Base-by-base conservation (phyloP, 2,329 filamentous ascomycete genomes). In the Colletotrichum nymphaeae region DNA sequence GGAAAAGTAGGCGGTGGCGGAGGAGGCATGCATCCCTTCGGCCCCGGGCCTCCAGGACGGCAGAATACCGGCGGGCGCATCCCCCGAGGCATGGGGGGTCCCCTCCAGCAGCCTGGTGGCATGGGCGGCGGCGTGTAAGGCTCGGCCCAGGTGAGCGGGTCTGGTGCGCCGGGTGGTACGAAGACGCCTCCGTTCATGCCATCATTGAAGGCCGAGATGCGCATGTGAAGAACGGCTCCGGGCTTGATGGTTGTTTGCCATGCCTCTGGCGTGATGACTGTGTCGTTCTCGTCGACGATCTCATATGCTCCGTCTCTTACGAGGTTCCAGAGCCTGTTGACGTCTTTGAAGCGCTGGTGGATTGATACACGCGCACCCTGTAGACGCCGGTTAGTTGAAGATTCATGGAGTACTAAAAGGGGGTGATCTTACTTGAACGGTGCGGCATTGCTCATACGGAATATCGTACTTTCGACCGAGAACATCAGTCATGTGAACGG, bases 191-290 rank as follows among this genome's bases (percentile, higher is more conserved):
- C 5, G 7, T n/a, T 14, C 1, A 9, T n/a, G 16, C 55, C 56
- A 19, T 73, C 67, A 28, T 42, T 68, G 32, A 73, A 73, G 2
- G 70, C 67, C 4, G 70, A 73, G 9, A 73, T 30, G 22, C 70
- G 66, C 70, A 73, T 73, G 6, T 57, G 26, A 1, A 73, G 5
- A 7, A 65, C 22, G 14, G 66, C 70, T 35, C 67, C 67, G 16
- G 70, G 70, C 35, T 70, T 73, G 55, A 73, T 26, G 4, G 67
- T 73, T n/a, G 60, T 14, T 5, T n/a, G 26, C 70, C 70, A 73
- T 6, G 67, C 66, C n/a, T 52, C 59, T 2, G 70, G 70, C 35
- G 60, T 60, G 46, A 73, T 52, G 3, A 73, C 56, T 1, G 26
- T 30, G 56, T 42, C 67, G 16, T 62, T 60, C 8, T 60, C 60